Percentiles rank a stretch among this genome's conserved stretches.
These are phyloP conservation scores for Amoeboaphelidium protococcarum DNA, from an alignment of 371 early-diverging fungal species.

Conservation along the genomic window DNA sequence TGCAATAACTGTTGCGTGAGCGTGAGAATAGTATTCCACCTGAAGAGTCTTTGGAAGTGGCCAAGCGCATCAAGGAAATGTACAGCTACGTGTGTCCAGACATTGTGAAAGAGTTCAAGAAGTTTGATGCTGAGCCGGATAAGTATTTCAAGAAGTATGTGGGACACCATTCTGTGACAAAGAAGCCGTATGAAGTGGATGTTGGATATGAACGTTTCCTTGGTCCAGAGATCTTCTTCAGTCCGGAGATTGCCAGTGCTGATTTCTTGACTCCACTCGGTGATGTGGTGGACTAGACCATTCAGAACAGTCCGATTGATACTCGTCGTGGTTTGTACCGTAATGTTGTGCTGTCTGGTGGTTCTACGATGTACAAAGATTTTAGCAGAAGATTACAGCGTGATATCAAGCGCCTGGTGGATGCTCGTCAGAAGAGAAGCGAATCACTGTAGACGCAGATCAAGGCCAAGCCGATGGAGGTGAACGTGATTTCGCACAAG, in stretches of 20 bases:
- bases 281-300: constrained; percentile 76
- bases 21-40: constrained; percentile 84
- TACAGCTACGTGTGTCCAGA: constrained; percentile 87
- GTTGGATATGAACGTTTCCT: constrained; percentile 93
- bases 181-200: constrained; percentile 66
- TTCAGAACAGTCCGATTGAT: constrained; percentile 89
- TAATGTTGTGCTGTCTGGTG: constrained; percentile 93
- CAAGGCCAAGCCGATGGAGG: constrained; percentile 58
- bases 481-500: constrained; percentile 88
- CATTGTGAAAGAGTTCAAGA: constrained; percentile 83
- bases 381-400: constrained; percentile 80
- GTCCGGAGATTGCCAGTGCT: constrained; percentile 86
- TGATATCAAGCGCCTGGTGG: constrained; percentile 70
- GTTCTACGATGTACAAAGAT: constrained; percentile 92
- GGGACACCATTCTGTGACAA: constrained; percentile 52
- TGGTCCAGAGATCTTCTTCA: constrained; percentile 94
- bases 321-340: constrained; percentile 83
- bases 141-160: constrained; percentile 64
- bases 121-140: constrained; percentile 62
- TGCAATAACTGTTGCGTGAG: constrained; percentile 81
- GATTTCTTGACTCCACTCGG: constrained; percentile 87
- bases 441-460: constrained; percentile 31
- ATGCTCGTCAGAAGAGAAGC: constrained; percentile 41
- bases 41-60: constrained; percentile 76
- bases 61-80: constrained; percentile 79